Evolutionary conservation across 1,284 basidiomycete species (phyloP).

Genomic region (Heterobasidion irregulare): DNA sequence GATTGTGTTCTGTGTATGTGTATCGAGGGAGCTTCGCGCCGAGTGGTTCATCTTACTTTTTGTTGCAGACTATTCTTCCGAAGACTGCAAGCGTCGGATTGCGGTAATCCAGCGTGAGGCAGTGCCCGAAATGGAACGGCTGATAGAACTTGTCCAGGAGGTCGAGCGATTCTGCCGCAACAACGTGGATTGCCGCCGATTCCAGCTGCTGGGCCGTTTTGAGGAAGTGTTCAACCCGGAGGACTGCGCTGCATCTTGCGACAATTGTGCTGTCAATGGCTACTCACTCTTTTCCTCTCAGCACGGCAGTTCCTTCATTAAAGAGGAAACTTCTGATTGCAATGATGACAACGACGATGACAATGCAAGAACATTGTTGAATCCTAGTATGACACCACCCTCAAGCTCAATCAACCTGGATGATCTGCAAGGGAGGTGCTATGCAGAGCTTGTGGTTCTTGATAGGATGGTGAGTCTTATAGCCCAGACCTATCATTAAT

Average conservation of each 20-base stretch:
- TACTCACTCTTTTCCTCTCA: not conserved
- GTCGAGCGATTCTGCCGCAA: conserved; percentile 77
- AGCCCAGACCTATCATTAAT: too few relatives aligned
- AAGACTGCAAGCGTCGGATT: conserved; percentile 41
- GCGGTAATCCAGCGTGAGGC: conserved; percentile 44
- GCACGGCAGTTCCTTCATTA: not conserved
- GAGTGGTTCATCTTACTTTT: not conserved
- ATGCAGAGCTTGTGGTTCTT: too few relatives aligned
- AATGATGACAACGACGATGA: too few relatives aligned
- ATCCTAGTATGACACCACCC: too few relatives aligned
- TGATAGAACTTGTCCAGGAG: conserved; percentile 44
- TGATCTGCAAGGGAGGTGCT: too few relatives aligned
- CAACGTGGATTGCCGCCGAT: conserved; percentile 80
- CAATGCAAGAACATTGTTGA: too few relatives aligned
- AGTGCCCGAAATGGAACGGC: conserved; percentile 46
- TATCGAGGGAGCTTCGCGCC: not conserved
- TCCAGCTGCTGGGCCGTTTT: conserved; percentile 73
- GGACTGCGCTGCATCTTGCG: conserved; percentile 57
- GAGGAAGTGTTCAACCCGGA: conserved; percentile 33
- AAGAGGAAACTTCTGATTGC: too few relatives aligned
- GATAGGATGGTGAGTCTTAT: too few relatives aligned
- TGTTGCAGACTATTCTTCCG: conserved; percentile 44
- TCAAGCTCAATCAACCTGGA: too few relatives aligned
- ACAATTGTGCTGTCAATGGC: conserved; percentile 50
- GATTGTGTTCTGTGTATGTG: conserved; percentile 50